phyloP scores from a whole-genome alignment of 1,139 yeast genomes.

The Yamadazyma mexicana region DNA sequence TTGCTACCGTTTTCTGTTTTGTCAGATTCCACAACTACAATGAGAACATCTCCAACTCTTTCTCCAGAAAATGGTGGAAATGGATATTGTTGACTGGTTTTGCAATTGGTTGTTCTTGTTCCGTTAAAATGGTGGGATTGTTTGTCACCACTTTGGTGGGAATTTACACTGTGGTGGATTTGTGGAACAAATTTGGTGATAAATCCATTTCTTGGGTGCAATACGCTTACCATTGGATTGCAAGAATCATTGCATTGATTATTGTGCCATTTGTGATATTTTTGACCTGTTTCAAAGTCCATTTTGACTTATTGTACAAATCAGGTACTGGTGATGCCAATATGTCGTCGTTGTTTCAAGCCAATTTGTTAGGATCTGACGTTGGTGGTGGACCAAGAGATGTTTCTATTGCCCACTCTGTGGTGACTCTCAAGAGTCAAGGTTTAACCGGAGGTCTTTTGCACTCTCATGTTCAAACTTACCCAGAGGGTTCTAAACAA shows the following conservation, averaged over 20 bases:
- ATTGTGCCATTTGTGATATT: slow-evolving; percentile 63
- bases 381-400: slow-evolving; percentile 90
- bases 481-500: slow-evolving; percentile 93
- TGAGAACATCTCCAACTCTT: slow-evolving; percentile 44
- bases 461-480: slow-evolving; percentile 92
- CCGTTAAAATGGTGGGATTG: slow-evolving; percentile 86
- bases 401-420: slow-evolving; percentile 73
- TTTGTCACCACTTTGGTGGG: slow-evolving; percentile 76
- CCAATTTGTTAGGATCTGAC: slow-evolving; percentile 77
- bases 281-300: slow-evolving; percentile 66
- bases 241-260: slow-evolving; percentile 62
- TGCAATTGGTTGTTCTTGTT: slow-evolving; percentile 71
- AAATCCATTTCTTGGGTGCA: slow-evolving; percentile 48
- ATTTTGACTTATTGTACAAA: slow-evolving; percentile 68
- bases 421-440: slow-evolving; percentile 81
- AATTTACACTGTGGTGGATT: slow-evolving; percentile 69
- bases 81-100: slow-evolving; percentile 84
- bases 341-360: slow-evolving; percentile 97
- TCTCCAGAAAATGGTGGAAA: slow-evolving; percentile 88
- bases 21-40: slow-evolving; percentile 78
- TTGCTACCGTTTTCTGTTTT: slow-evolving; percentile 75
- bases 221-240: slow-evolving; percentile 62
- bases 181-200: slow-evolving; percentile 70
- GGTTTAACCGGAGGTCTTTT: slow-evolving; percentile 90
- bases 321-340: slow-evolving; percentile 94